These are phyloP conservation scores for Fusarium bactridioides DNA, from an alignment of 2,329 filamentous ascomycete genomes.

Conservation along the genomic window DNA sequence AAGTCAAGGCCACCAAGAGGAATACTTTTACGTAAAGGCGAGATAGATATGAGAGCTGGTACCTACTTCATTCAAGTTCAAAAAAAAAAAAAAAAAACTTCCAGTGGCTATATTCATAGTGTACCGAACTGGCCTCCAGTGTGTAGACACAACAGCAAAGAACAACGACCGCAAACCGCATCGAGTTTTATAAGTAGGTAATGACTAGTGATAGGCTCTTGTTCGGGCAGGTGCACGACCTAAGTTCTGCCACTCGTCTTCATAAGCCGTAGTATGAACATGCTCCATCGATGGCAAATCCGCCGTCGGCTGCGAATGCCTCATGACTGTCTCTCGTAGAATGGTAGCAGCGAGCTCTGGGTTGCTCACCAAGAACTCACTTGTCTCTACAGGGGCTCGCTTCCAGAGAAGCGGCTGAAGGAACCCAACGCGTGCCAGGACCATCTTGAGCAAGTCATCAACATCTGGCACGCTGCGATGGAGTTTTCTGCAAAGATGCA, in stretches of 20 bases:
- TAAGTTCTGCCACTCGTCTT: conserved; percentile 13
- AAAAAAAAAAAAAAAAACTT: neutral
- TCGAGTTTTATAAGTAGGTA: neutral
- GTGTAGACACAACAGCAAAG: neutral
- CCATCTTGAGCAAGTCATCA: conserved; percentile 56
- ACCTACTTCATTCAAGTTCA: neutral
- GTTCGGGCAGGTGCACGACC: neutral
- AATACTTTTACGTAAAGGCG: neutral
- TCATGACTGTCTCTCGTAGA: conserved; percentile 55
- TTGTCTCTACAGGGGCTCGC: conserved; percentile 50
- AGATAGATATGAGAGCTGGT: conserved; percentile 3
- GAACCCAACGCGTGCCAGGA: conserved; percentile 59
- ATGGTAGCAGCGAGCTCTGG: conserved; percentile 57
- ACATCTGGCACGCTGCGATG: conserved; percentile 53
- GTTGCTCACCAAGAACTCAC: conserved; percentile 53
- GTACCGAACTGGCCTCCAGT: neutral
- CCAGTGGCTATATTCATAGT: neutral
- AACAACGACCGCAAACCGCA: neutral
- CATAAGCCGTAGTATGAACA: conserved; percentile 5
- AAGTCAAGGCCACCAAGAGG: neutral
- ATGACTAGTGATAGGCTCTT: neutral
- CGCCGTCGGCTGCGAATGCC: conserved; percentile 48
- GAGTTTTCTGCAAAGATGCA: conserved; percentile 54
- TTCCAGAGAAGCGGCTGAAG: conserved; percentile 56
- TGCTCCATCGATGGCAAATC: conserved; percentile 56